These are phyloP conservation scores for Trichoderma endophyticum DNA, from an alignment of 2,329 filamentous ascomycete genomes.

Conservation along the genomic window DNA sequence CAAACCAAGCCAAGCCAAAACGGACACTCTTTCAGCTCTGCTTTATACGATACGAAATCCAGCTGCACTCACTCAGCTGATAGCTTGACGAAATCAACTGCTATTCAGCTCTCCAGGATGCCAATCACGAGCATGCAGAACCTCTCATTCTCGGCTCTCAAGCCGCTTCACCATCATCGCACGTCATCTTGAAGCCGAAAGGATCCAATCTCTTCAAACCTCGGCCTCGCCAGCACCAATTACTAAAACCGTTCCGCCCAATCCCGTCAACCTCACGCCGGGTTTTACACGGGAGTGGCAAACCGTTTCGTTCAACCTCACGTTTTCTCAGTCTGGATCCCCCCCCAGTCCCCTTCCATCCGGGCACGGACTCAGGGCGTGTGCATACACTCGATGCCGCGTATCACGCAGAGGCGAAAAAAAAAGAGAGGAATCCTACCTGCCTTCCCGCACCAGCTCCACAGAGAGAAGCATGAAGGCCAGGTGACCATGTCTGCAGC, in stretches of 20 bases:
- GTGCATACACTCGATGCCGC: conserved; percentile 8
- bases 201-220: background rate
- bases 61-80: background rate
- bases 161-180: background rate
- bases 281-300: conserved; percentile 2
- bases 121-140: background rate
- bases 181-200: background rate
- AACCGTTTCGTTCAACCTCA: background rate
- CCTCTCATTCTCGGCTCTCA: background rate
- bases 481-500: conserved; percentile 8
- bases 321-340: background rate
- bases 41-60: background rate
- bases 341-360: background rate
- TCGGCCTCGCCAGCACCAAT: background rate
- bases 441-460: background rate
- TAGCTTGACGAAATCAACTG: background rate
- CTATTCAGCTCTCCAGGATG: background rate
- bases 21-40: background rate
- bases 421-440: background rate
- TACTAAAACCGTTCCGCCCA: background rate
- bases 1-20: background rate
- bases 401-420: background rate
- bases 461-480: conserved; percentile 7
- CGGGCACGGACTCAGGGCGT: conserved; percentile 9
- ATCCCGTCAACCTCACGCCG: background rate